These are phyloP conservation scores for Pseudevernia furfuracea DNA, from an alignment of 495 filamentous ascomycete species.

Conservation along the genomic window DNA sequence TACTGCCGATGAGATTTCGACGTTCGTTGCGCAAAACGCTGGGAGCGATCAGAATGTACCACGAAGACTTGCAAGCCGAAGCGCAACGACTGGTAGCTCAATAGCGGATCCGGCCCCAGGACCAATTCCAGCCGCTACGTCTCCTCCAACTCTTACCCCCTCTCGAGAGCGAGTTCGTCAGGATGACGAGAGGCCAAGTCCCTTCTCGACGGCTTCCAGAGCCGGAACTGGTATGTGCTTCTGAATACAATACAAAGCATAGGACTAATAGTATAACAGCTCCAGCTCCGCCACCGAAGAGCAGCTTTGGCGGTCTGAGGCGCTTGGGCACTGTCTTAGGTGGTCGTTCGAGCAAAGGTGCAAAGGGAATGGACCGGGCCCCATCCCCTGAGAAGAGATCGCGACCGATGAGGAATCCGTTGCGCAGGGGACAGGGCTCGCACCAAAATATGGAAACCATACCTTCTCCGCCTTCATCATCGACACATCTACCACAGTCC, in stretches of 20 bases:
- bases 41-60: constrained; percentile 21
- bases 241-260: constrained; percentile 23
- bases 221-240: constrained; percentile 16
- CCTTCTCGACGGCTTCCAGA: constrained; percentile 15
- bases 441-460: constrained; percentile 28
- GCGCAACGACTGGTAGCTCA: constrained; percentile 27
- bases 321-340: constrained; percentile 77
- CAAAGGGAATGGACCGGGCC: constrained; percentile 32
- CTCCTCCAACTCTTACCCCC: constrained; percentile 13
- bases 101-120: constrained; percentile 31
- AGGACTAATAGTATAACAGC: constrained; percentile 23
- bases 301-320: constrained; percentile 42
- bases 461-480: constrained; percentile 28
- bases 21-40: constrained; percentile 55
- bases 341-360: constrained; percentile 41
- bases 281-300: constrained; percentile 35
- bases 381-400: constrained; percentile 43
- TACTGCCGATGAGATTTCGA: constrained; percentile 83
- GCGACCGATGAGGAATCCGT: constrained; percentile 24
- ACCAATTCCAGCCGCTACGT: constrained; percentile 24
- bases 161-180: constrained; percentile 9
- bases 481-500: constrained; percentile 19
- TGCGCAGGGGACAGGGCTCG: constrained; percentile 26
- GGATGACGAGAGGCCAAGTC: constrained; percentile 16
- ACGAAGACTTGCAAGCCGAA: constrained; percentile 37